Evolutionary conservation across 805 yeast genomes (phyloP).

Genomic region (Myxozyma geophila): DNA sequence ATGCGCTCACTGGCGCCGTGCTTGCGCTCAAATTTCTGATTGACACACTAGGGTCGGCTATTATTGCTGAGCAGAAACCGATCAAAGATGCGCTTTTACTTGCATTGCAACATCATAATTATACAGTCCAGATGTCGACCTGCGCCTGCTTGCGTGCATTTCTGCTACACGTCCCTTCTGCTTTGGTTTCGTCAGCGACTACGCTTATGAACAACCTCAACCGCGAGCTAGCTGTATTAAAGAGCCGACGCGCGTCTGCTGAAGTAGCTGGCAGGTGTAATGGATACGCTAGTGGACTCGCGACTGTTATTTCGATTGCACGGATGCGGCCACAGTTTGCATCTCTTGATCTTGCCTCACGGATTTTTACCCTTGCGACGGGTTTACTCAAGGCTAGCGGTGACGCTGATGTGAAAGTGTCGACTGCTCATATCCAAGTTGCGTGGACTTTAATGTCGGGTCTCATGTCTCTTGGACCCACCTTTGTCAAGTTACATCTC

Average conservation of each 20-base stretch:
- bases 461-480: slow-evolving; percentile 62
- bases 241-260: slow-evolving; percentile 27
- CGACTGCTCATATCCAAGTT: slow-evolving; percentile 49
- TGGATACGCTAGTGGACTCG: slow-evolving; percentile 42
- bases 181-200: slow-evolving; percentile 36
- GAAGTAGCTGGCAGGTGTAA: slow-evolving; percentile 34
- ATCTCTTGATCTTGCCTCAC: slow-evolving; percentile 52
- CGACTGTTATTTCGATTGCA: slow-evolving; percentile 42
- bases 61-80: slow-evolving; percentile 35
- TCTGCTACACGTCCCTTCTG: slow-evolving; percentile 38
- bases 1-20: slow-evolving; percentile 38
- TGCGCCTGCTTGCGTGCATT: slow-evolving; percentile 34
- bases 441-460: slow-evolving; percentile 72
- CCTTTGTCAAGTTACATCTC: slow-evolving; percentile 58
- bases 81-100: slow-evolving; percentile 28
- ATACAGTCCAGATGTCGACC: slow-evolving; percentile 34
- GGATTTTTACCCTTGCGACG: slow-evolving; percentile 52
- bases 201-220: slow-evolving; percentile 35
- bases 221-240: slow-evolving; percentile 37
- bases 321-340: slow-evolving; percentile 47
- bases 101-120: slow-evolving; percentile 34
- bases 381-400: slow-evolving; percentile 48
- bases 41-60: slow-evolving; percentile 42
- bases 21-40: slow-evolving; percentile 37
- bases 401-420: slow-evolving; percentile 41